phyloP scores from a whole-genome alignment of 163 green algal genomes.

The Scenedesmus sp. region DNA sequence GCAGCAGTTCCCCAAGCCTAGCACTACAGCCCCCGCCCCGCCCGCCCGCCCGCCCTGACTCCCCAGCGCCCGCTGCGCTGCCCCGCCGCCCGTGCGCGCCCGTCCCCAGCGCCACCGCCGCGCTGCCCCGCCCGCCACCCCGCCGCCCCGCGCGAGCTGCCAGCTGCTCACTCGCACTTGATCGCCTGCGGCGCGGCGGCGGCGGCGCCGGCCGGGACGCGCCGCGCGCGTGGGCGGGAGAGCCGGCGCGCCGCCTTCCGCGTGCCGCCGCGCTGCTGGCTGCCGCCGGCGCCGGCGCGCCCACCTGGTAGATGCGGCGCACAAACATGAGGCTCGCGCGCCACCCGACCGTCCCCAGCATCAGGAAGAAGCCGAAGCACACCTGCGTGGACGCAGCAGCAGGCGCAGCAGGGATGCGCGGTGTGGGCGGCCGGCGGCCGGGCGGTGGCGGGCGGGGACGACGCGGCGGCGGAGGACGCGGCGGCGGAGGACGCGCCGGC shows the following conservation, averaged over 20 bases:
- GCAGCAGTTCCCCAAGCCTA: too few species aligned
- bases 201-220: not conserved
- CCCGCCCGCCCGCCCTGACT: too few species aligned
- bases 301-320: slow-evolving; percentile 86
- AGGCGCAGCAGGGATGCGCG: not conserved
- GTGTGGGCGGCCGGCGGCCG: too few species aligned
- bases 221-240: too few species aligned
- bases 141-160: not conserved
- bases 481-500: too few species aligned
- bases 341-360: slow-evolving; percentile 94
- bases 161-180: slow-evolving; percentile 28
- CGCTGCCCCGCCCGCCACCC: not conserved
- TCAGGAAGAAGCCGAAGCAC: slow-evolving; percentile 96
- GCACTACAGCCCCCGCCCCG: too few species aligned
- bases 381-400: slow-evolving; percentile 44
- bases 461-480: too few species aligned
- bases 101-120: not conserved
- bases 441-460: too few species aligned
- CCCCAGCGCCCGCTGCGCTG: not conserved
- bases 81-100: too few species aligned
- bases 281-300: too few species aligned
- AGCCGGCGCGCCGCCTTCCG: too few species aligned
- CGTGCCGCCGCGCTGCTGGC: too few species aligned
- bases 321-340: slow-evolving; percentile 88
- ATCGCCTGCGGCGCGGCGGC: slow-evolving; percentile 17